Evolutionary conservation across 495 filamentous ascomycete genomes (phyloP).

Genomic region (Hypoxylon subgilvum): DNA sequence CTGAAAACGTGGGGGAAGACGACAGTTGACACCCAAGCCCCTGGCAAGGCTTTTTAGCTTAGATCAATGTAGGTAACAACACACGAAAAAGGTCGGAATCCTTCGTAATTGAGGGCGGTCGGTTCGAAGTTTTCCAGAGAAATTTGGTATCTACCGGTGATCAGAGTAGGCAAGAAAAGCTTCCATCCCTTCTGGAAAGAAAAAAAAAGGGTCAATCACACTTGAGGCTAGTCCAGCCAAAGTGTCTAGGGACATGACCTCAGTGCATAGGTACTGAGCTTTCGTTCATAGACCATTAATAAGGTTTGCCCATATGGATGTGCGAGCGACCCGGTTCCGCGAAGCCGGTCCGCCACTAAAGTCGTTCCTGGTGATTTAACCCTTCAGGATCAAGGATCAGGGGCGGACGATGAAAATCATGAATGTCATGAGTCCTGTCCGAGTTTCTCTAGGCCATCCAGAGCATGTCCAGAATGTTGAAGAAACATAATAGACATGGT

Average conservation of each 20-base stretch:
- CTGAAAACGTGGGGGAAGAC: slow-evolving; percentile 33
- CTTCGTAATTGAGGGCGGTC: slow-evolving; percentile 16
- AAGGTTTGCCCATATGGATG: slow-evolving; percentile 13
- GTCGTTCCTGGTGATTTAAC: slow-evolving; percentile 21
- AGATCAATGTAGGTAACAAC: slow-evolving; percentile 11
- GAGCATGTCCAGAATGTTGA: too few species aligned
- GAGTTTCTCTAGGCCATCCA: slow-evolving; percentile 15
- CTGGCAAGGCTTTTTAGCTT: slow-evolving; percentile 6
- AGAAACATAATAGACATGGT: too few species aligned
- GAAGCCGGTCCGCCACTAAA: slow-evolving; percentile 26
- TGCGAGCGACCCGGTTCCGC: slow-evolving; percentile 26
- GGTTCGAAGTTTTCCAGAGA: slow-evolving; percentile 5
- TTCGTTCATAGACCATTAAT: slow-evolving; percentile 15
- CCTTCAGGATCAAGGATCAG: slow-evolving; percentile 25
- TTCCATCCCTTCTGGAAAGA: too few species aligned
- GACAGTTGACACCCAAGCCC: slow-evolving; percentile 19
- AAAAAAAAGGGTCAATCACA: too few species aligned
- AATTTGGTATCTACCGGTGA: slow-evolving; percentile 14
- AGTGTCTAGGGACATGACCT: neutral
- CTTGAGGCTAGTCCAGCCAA: slow-evolving; percentile 8
- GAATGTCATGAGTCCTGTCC: slow-evolving; percentile 21
- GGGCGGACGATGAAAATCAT: slow-evolving; percentile 17
- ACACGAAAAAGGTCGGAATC: slow-evolving; percentile 19
- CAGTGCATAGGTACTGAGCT: slow-evolving; percentile 7
- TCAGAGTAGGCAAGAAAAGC: slow-evolving; percentile 16